Evolutionary conservation across 306 rosid species (phyloP), one percentile per base, ranked within the genome.

Genomic region (Luffa acutangula): DNA sequence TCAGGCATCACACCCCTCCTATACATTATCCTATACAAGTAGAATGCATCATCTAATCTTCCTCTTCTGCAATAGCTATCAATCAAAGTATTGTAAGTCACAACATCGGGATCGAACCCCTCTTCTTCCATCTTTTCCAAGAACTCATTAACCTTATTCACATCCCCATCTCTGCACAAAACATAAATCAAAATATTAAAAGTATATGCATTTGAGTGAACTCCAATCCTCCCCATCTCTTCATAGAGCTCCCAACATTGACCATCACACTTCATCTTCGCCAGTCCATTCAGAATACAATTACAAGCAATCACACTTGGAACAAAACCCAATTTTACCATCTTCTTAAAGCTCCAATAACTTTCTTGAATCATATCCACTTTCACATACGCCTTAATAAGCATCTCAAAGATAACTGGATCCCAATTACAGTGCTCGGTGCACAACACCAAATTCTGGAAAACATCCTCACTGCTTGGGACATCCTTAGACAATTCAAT

Each of bases 41-140:
- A 89, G 83, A 92, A 89, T 3, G 97, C 97, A 83, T 94, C 91
- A 21, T 82, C 93, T 73, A 94, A 74, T 84, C 88, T 89, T 60
- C 93, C 91, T 80, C 87, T 91, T 57, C 81, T 88, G 83, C 97
- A 92, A 84, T 92, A 94, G 78, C 95, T 89, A 86, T 58, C 85
- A 79, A 94, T 83, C 45, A 94, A 84, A 7, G 92, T 94, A 80
- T 92, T 92, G 81, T 92, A 94, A 0, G 97, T 94, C 59, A 94
- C 97, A 1, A 88, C 78, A 49, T 94, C 93, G 2, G 98, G 97
- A 63, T 89, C 93, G 85, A 92, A 94, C 9, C 98, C 97, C 80
- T 92, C 96, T 64, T 92, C 97, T 80, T 94, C 98, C 95, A 94
- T 94, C 80, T 86, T 92, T 62, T 94, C 97, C 60, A 94, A 45